These are phyloP conservation scores for Penicillium herquei DNA, from an alignment of 495 filamentous ascomycete genomes.

Conservation along the genomic window DNA sequence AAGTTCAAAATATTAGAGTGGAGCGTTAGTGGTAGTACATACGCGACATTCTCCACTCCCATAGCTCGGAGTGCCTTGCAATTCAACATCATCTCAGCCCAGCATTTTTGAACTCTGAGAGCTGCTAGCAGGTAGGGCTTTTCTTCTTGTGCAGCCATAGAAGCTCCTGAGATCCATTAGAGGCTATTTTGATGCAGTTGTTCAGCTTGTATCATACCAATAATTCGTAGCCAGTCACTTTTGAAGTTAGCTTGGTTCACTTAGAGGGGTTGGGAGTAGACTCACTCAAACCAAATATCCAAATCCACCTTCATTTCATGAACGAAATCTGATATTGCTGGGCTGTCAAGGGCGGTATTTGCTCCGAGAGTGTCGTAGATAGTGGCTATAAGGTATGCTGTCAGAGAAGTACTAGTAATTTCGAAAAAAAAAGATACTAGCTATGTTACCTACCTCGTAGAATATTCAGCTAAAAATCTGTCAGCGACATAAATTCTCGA, in stretches of 20 bases:
- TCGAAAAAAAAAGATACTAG: too few species aligned
- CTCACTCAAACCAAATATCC: constrained; percentile 47
- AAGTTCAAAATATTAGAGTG: too few species aligned
- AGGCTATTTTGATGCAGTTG: not conserved
- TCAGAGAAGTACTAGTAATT: not conserved
- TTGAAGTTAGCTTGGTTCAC: constrained; percentile 7
- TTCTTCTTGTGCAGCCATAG: constrained; percentile 26
- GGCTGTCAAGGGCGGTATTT: constrained; percentile 18
- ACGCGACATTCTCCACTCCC: constrained; percentile 48
- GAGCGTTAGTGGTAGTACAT: too few species aligned
- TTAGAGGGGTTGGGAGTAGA: not conserved
- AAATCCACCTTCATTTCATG: constrained; percentile 46
- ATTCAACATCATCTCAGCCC: constrained; percentile 49
- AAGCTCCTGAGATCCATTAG: constrained; percentile 14
- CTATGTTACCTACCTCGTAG: constrained; percentile 37
- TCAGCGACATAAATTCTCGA: too few species aligned
- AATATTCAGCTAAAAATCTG: constrained; percentile 32
- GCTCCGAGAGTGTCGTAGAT: constrained; percentile 33
- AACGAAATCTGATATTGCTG: constrained; percentile 38
- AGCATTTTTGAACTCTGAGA: constrained; percentile 44
- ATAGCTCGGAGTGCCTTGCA: constrained; percentile 48
- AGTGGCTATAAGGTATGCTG: constrained; percentile 18
- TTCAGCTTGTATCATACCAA: constrained; percentile 26
- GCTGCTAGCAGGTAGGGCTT: constrained; percentile 37
- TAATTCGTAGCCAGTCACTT: constrained; percentile 47